Evolutionary conservation across 1,139 yeast species (phyloP).

Genomic region (Cylindricascospora bacillispora): DNA sequence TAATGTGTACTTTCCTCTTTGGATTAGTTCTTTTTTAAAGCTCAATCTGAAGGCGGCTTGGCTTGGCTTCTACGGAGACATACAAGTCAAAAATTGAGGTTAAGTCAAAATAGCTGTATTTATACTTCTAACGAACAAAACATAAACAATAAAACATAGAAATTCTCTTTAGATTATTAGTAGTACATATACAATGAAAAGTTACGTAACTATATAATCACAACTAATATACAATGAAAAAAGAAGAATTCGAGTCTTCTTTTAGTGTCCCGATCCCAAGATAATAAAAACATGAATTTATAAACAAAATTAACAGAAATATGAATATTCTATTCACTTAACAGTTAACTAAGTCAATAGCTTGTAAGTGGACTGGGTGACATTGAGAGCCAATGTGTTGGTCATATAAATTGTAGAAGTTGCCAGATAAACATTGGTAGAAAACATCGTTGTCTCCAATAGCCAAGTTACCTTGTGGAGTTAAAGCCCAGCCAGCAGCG

Average conservation of each 20-base stretch:
- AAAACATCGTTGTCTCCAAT: slow-evolving; percentile 51
- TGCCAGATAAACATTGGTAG: slow-evolving; percentile 73
- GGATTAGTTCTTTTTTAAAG: too few relatives aligned
- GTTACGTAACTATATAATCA: background rate
- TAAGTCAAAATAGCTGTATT: too few relatives aligned
- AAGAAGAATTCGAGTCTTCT: background rate
- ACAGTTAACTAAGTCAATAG: slow-evolving; percentile 53
- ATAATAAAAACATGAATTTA: background rate
- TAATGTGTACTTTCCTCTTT: too few relatives aligned
- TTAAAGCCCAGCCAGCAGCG: slow-evolving; percentile 70
- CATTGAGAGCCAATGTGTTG: slow-evolving; percentile 56
- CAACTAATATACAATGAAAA: background rate
- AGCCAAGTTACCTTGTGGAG: slow-evolving; percentile 52
- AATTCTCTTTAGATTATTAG: background rate
- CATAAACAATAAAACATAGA: background rate
- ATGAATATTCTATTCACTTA: slow-evolving; percentile 20
- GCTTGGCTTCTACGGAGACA: too few relatives aligned
- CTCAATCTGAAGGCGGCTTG: too few relatives aligned
- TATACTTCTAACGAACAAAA: too few relatives aligned
- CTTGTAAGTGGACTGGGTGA: slow-evolving; percentile 45
- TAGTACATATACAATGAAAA: background rate
- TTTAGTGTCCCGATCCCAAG: background rate
- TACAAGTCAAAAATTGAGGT: too few relatives aligned
- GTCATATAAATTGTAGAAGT: slow-evolving; percentile 74
- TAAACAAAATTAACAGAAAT: slow-evolving; percentile 1